Percentiles rank a stretch among this genome's conserved stretches.
Evolutionary conservation across 495 filamentous ascomycete genomes (phyloP).

Genomic region (Podospora fimiseda): DNA sequence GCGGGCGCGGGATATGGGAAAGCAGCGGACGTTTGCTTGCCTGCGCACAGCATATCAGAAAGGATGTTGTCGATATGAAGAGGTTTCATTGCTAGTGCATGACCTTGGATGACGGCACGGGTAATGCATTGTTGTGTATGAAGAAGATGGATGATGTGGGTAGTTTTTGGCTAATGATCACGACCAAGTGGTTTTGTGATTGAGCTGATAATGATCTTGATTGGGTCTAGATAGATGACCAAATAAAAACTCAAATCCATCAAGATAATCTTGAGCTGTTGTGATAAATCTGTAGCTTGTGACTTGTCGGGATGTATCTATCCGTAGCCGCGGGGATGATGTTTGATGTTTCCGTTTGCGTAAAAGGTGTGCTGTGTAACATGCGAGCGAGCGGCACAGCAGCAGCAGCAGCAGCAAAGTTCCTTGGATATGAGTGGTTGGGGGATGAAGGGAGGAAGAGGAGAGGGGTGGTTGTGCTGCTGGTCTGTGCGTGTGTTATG

Average conservation of each 20-base stretch:
- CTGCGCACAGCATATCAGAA: no score
- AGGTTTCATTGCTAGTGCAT: slow-evolving; percentile 32
- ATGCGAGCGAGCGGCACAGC: no score
- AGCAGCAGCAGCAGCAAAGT: no score
- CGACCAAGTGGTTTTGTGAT: background rate
- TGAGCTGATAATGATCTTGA: background rate
- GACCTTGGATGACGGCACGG: slow-evolving; percentile 6
- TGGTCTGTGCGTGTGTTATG: background rate
- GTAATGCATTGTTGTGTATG: slow-evolving; percentile 11
- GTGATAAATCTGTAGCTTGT: no score
- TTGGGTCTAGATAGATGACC: background rate
- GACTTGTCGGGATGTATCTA: no score
- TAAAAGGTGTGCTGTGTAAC: no score
- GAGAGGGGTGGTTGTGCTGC: background rate
- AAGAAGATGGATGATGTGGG: background rate
- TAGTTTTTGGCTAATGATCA: slow-evolving; percentile 10
- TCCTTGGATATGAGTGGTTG: background rate
- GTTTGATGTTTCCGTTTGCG: slow-evolving; percentile 1
- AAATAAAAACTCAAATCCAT: no score
- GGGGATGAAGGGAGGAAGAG: background rate
- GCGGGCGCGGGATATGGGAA: no score
- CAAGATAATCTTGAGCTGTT: no score
- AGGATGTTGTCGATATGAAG: no score
- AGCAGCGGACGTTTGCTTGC: slow-evolving; percentile 5
- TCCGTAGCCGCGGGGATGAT: no score